Evolutionary conservation across 129 eudicot species (phyloP), one percentile per base, ranked within the genome.

Genomic region (Saposhnikovia divaricata): DNA sequence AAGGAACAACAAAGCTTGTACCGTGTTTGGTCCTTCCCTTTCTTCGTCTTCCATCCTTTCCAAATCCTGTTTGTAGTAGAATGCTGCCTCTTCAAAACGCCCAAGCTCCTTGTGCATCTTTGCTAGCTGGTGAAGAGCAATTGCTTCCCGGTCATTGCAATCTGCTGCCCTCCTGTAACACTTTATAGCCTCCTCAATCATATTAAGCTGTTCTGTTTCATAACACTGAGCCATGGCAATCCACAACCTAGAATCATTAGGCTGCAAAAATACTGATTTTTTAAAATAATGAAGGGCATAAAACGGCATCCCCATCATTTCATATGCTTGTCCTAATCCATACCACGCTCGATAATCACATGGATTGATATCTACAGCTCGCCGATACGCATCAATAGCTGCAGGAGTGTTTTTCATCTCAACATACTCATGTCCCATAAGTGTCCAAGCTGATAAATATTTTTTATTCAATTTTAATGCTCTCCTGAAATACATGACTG

Each of bases 211-310:
- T 42, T 96, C 93, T 10, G 91, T 87, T 78, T 96, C 97, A 57
- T 89, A 96, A 72, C 99, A 95, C 81, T 92, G 95, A 18, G 98
- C 99, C 98, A 95, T 90, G 5, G 99, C 99, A 13, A 93, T 93
- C 97, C 97, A 93, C 80, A 90, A 78, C 51, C 97, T 81, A 18
- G 98, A 90, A 87, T 96, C 99, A 83, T 71, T 89, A 1, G 98
- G 97, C 88, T 95, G 98, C 85, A 95, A 84, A 81, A 83, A 88
- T 23, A 95, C 94, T 5, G 97, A 88, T 81, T 91, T 95, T 69
- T 81, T 90, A 78, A 95, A 92, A 77, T 95, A 95, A 81, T 90
- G 92, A 61, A 92, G 90, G 0, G 97, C 99, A 50, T 95, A 95
- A 82, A 83, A 85, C 70, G 95, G 98, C 98, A 93, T 93, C 51